These are phyloP conservation scores for Thelephora terrestris DNA, from an alignment of 1,284 basidiomycete genomes.

Conservation along the genomic window DNA sequence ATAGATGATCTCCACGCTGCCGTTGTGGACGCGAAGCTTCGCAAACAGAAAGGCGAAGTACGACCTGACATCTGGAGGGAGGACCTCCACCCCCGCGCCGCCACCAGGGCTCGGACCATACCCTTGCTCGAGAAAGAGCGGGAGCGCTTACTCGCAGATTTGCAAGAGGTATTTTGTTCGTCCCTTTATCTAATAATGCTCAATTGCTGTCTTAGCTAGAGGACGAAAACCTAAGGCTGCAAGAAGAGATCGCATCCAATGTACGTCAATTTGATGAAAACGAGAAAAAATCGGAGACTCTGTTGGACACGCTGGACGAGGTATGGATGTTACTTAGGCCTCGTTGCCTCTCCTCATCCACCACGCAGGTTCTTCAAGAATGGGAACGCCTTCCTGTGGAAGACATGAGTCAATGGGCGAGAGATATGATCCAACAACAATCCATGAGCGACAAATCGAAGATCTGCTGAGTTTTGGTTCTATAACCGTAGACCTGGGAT, in stretches of 20 bases:
- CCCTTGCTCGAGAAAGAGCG: constrained; percentile 48
- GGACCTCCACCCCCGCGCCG: constrained; percentile 45
- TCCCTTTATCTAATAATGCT: neutral
- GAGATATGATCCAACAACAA: neutral
- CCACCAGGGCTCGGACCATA: constrained; percentile 50
- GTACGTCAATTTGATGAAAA: constrained; percentile 33
- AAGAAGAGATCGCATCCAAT: constrained; percentile 39
- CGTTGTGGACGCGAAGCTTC: constrained; percentile 58
- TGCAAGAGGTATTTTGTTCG: constrained; percentile 33
- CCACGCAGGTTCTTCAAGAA: neutral
- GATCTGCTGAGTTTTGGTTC: too few species aligned
- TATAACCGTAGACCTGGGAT: too few species aligned
- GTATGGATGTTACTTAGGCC: constrained; percentile 25
- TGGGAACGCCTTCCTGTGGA: neutral
- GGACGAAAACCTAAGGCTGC: constrained; percentile 38
- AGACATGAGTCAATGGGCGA: neutral
- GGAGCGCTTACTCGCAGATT: constrained; percentile 36
- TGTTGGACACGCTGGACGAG: constrained; percentile 45
- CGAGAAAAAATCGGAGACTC: constrained; percentile 33
- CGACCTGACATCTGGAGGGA: constrained; percentile 54
- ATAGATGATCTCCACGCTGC: constrained; percentile 60
- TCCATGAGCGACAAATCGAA: neutral
- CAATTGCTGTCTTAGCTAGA: constrained; percentile 34
- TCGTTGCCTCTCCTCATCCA: neutral
- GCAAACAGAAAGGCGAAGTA: constrained; percentile 35